Base-by-base conservation (phyloP, 148 eudicot species). In the Oxyria digyna region DNA sequence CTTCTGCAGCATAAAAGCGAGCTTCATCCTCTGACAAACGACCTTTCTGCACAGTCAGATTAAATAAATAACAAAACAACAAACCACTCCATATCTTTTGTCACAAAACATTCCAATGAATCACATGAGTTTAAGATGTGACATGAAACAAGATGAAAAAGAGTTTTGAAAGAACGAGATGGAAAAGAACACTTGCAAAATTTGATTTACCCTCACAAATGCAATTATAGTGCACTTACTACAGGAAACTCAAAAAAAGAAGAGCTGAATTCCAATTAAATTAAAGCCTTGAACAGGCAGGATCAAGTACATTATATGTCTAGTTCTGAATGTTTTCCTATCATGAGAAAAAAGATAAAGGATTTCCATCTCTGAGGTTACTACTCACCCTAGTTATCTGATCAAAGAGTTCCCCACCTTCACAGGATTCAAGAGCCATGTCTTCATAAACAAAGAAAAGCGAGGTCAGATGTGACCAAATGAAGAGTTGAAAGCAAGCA, bases 401-500 rank as follows among this genome's bases (percentile, higher is more conserved):
- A 76, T 94, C 99, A 75, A 94, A 94, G 74, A 94, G 96, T 75
- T 94, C 99, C 64, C 99, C 99, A 24, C 97, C 99, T 80, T 94
- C 97, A 76, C 99, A 94, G 14, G 96, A 87, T 79, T 94, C 99
- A 33, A 94, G 96, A 38, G 91, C 99, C 97, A 94, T 94, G 74
- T 94, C 99, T 94, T 70, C 82, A 89, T 21, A 69, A 75, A 43
- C 42, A 68, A 68, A 48, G 26, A 48, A 52, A 23, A 55, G 40
- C 15, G 27, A n/a, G 23, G n/a, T 31, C 41, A 42, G 20, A 42
- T 40, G 62, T 33, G 71, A n/a, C 50, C 3, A 23, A 17, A 5
- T 35, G 18, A 21, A 74, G 46, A 71, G 68, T 35, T 42, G 33
- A 62, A 74, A 45, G 27, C 21, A 78, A 43, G 27, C 26, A 26